Evolutionary conservation across 306 rosid species (phyloP), one percentile per base, ranked within the genome.

Genomic region (Begonia peltatifolia): DNA sequence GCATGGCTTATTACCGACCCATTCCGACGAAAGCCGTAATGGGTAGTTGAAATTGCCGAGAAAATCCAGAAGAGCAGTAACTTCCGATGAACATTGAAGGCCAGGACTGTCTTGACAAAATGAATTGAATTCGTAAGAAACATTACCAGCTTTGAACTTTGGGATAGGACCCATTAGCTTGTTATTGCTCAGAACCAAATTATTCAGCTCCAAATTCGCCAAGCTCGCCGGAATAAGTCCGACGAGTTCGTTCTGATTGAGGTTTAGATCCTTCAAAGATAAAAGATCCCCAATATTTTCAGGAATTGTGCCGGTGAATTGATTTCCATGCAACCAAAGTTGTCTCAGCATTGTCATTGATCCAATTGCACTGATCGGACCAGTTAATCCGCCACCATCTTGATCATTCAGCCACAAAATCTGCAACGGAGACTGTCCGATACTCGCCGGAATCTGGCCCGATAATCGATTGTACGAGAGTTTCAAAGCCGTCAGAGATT

Each of bases 301-400:
- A 5, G 94, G 94, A 64, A 87, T 87, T 53, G 60, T 68, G 44
- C 94, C 84, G 0, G 76, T 65, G 58, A 87, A 83, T 16, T 63
- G 68, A 76, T 87, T 87, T 42, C 96, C 96, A 68, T 83, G 96
- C 17, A 87, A 60, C 96, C 94, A 87, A 61, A 74, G 57, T n/a
- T 74, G 80, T 25, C 77, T 68, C 59, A 87, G 64, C 38, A 63
- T 67, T 20, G 73, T 52, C 96, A 83, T 83, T 48, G 87, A 73
- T 14, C 79, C 61, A 60, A 80, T 58, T 18, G 74, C 80, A 66
- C 74, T 82, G 23, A 87, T 74, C 17, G 79, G 62, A 58, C 96
- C 94, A 0, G 71, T 55, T 59, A 87, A 58, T 13, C 89, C 89
- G 0, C 52, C 81, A 5, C 79, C 77, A 46, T 63, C 71, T 74